A percentile compares a stretch with the other conserved stretches of the same genome.
phyloP scores from a whole-genome alignment of 305 asterid species.

The Andrographis paniculata region DNA sequence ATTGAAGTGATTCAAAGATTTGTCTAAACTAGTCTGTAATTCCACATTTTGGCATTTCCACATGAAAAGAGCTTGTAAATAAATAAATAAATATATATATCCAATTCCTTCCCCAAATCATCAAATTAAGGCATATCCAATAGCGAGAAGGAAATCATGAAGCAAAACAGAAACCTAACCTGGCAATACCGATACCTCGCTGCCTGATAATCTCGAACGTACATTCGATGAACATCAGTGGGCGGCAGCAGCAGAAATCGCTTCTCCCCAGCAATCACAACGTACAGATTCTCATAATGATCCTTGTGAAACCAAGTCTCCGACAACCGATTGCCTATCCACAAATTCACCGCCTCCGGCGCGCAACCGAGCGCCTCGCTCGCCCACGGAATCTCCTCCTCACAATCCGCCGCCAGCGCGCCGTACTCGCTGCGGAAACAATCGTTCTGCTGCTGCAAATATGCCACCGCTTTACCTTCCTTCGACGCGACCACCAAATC shows the following conservation, averaged over 20 bases:
- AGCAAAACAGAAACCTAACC: conserved; percentile 9
- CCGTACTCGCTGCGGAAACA: conserved; percentile 78
- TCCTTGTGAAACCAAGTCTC: conserved; percentile 86
- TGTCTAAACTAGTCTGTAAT: no score
- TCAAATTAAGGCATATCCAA: no score
- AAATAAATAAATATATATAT: no score
- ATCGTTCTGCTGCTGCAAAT: conserved; percentile 88
- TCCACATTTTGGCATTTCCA: no score
- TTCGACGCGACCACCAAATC: conserved; percentile 34
- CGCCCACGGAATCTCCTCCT: conserved; percentile 61
- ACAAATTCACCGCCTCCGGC: conserved; percentile 86
- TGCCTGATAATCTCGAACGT: conserved; percentile 56
- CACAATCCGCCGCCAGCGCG: conserved; percentile 47
- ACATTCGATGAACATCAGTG: conserved; percentile 87
- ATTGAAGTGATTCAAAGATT: no score
- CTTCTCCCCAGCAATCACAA: conserved; percentile 74
- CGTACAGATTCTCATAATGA: conserved; percentile 87
- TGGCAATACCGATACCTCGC: conserved; percentile 45
- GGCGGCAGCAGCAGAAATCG: conserved; percentile 77
- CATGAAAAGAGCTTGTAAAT: no score
- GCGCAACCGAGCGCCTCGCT: conserved; percentile 64
- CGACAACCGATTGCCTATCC: conserved; percentile 61
- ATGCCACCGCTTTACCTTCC: conserved; percentile 28
- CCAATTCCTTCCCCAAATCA: no score
- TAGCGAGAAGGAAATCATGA: no score